Evolutionary conservation across 176 grass and related monocot genomes (phyloP).

Genomic region (Luzula sylvatica): DNA sequence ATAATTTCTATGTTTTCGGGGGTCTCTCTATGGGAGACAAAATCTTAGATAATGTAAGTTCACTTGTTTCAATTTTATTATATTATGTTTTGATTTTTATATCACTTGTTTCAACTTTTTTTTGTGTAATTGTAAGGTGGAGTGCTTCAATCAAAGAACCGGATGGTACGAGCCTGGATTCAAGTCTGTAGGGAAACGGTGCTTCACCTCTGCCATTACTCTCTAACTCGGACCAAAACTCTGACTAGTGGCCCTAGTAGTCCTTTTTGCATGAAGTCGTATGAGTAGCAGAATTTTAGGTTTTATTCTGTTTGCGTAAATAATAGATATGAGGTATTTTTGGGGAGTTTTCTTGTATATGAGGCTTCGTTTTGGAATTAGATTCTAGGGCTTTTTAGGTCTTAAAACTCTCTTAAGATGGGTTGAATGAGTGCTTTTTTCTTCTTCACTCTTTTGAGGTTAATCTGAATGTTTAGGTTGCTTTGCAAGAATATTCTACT

Average conservation of each 20-base stretch:
- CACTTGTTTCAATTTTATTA: not conserved
- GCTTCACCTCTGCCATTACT: constrained; percentile 43
- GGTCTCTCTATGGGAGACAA: constrained; percentile 25
- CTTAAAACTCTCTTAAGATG: no score
- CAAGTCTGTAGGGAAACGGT: constrained; percentile 39
- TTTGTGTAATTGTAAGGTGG: constrained; percentile 27
- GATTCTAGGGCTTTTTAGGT: no score
- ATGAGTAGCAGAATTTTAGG: no score
- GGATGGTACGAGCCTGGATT: constrained; percentile 35
- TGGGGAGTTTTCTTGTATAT: no score
- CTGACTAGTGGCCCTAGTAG: not conserved
- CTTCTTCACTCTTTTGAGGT: no score
- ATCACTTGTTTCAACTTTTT: not conserved
- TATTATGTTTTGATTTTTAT: not conserved
- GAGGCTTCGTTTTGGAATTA: no score
- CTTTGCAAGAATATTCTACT: not conserved
- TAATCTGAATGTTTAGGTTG: no score
- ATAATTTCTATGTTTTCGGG: constrained; percentile 42
- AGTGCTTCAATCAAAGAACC: constrained; percentile 41
- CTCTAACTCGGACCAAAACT: constrained; percentile 16
- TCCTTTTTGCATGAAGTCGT: no score
- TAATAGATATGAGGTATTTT: no score
- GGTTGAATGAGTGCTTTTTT: no score
- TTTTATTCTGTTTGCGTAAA: no score
- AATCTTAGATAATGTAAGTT: constrained; percentile 38